These are phyloP conservation scores for Cucumis cinereus DNA, from an alignment of 306 rosid species.

Conservation along the genomic window DNA sequence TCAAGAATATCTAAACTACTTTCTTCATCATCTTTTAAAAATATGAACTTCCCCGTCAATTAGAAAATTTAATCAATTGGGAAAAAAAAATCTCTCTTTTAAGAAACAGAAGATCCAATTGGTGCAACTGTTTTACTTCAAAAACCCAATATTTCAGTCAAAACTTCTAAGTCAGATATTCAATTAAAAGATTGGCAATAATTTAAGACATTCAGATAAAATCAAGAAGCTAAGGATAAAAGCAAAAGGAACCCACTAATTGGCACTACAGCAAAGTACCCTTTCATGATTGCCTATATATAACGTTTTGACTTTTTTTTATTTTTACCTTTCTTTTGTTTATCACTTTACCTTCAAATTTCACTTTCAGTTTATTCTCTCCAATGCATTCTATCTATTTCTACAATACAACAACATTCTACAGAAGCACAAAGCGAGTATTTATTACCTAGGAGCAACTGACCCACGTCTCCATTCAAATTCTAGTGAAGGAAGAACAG, in stretches of 20 bases:
- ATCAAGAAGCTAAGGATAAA: not conserved
- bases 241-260: not conserved
- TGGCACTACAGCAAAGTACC: not conserved
- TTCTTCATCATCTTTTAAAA: not conserved
- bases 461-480: constrained; percentile 88
- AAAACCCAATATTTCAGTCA: not conserved
- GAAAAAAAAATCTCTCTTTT: not conserved
- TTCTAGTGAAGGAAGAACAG: constrained; percentile 83
- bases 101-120: not conserved
- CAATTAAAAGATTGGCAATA: not conserved
- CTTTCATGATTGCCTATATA: not conserved
- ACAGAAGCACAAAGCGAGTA: not conserved
- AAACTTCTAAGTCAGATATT: not conserved
- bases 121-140: not conserved
- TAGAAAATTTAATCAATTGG: too few species aligned
- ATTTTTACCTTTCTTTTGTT: too few species aligned
- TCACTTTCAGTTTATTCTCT: not conserved
- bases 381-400: not conserved
- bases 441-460: constrained; percentile 72
- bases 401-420: not conserved
- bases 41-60: not conserved
- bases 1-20: not conserved
- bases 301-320: not conserved
- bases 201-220: not conserved
- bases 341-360: not conserved